Conservation (phyloP, 2,329 filamentous ascomycete genomes). For the Colletotrichum graminicola region DNA sequence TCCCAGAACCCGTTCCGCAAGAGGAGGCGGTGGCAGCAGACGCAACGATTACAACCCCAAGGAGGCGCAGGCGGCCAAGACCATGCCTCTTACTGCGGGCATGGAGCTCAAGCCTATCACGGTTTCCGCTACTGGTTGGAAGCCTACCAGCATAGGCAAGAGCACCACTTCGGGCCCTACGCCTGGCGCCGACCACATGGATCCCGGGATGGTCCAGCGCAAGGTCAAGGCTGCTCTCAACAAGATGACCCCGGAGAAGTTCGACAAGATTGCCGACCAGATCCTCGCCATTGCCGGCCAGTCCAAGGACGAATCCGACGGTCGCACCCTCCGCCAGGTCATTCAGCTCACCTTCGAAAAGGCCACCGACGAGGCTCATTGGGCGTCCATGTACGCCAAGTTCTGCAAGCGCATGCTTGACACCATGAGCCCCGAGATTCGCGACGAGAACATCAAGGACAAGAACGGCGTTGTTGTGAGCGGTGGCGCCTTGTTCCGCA, state of each 20-base stretch:
- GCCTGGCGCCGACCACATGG: conserved; percentile 70
- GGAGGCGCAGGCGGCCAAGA: conserved; percentile 81
- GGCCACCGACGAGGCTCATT: conserved; percentile 97
- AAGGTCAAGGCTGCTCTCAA: conserved; percentile 99
- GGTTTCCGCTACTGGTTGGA: conserved; percentile 84
- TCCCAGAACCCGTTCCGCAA: conserved; percentile 75
- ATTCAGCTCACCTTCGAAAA: conserved; percentile 99
- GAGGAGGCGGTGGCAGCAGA: conserved; percentile 68
- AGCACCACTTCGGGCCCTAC: conserved; percentile 53
- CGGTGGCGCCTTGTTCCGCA: conserved; percentile 95
- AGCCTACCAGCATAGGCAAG: conserved; percentile 78
- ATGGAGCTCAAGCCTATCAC: conserved; percentile 85
- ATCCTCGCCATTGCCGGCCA: conserved; percentile 93
- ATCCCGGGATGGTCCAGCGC: conserved; percentile 93
- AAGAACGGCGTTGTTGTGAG: conserved; percentile 89
- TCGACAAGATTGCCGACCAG: conserved; percentile 93
- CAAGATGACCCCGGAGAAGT: conserved; percentile 99
- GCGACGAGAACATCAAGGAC: conserved; percentile 94
- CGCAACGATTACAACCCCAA: conserved; percentile 66
- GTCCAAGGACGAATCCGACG: conserved; percentile 95
- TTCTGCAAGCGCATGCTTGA: conserved; percentile 98
- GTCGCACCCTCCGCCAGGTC: conserved; percentile 94
- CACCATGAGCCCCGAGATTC: conserved; percentile 93
- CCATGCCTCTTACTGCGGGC: conserved; percentile 91
- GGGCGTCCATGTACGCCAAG: conserved; percentile 98